Percentiles rank a stretch among this genome's conserved stretches.
phyloP scores from a whole-genome alignment of 495 filamentous ascomycete genomes.

The Thermothielavioides terrestris region DNA sequence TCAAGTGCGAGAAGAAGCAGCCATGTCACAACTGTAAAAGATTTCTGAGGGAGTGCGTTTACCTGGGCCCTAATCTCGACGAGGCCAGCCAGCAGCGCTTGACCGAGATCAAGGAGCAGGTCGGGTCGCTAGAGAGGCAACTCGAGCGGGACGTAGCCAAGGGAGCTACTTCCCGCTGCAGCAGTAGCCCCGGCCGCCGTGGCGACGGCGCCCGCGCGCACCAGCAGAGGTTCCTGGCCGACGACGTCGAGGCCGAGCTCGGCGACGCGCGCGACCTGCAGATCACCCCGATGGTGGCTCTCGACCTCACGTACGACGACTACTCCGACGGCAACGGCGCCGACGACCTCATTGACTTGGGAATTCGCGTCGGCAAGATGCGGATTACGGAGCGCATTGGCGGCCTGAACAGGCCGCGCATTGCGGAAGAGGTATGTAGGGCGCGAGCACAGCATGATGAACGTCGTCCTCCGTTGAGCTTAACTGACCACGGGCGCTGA shows the following conservation, averaged over 20 bases:
- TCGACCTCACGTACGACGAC: slow-evolving; percentile 57
- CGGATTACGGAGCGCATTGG: slow-evolving; percentile 66
- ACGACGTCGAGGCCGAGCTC: slow-evolving; percentile 37
- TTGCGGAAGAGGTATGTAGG: slow-evolving; percentile 54
- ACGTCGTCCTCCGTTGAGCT: background rate
- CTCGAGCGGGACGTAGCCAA: slow-evolving; percentile 48
- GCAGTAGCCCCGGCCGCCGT: background rate
- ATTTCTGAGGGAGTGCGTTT: slow-evolving; percentile 54
- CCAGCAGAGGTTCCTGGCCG: slow-evolving; percentile 30
- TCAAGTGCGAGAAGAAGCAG: slow-evolving; percentile 67
- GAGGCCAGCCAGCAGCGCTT: slow-evolving; percentile 51
- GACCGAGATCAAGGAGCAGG: slow-evolving; percentile 62
- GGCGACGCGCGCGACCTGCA: slow-evolving; percentile 42
- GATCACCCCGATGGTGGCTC: slow-evolving; percentile 45
- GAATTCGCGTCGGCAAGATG: slow-evolving; percentile 60
- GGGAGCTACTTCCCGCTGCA: slow-evolving; percentile 13
- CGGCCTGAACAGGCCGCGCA: slow-evolving; percentile 47
- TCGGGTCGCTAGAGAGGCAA: slow-evolving; percentile 53
- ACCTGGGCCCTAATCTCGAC: slow-evolving; percentile 52
- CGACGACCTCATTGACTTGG: slow-evolving; percentile 61
- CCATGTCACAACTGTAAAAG: slow-evolving; percentile 65
- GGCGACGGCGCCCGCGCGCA: background rate
- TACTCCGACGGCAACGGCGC: slow-evolving; percentile 41
- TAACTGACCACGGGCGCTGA: no score
- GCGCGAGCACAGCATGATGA: background rate